These are phyloP conservation scores for Croton setiger DNA, from an alignment of 441 rosid species.

Conservation along the genomic window DNA sequence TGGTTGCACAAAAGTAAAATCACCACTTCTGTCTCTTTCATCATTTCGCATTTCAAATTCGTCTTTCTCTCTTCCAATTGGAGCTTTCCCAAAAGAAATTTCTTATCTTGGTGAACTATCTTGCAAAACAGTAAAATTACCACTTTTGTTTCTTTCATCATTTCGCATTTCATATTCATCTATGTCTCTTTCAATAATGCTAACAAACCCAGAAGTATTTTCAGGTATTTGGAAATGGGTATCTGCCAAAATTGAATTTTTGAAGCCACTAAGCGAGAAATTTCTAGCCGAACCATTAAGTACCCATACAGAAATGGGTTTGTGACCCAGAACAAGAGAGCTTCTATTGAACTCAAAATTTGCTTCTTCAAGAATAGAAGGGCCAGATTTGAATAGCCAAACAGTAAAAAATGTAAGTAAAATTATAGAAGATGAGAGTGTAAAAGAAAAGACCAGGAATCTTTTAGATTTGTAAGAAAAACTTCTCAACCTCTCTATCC, in stretches of 20 bases:
- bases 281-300: conserved; percentile 23
- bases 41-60: conserved; percentile 26
- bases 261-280: conserved; percentile 24
- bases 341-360: conserved; percentile 41
- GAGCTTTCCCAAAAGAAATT: conserved; percentile 15
- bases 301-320: conserved; percentile 26
- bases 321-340: conserved; percentile 17
- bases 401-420: conserved; percentile 48
- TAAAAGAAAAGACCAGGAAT: conserved; percentile 43
- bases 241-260: conserved; percentile 32
- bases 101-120: conserved; percentile 5
- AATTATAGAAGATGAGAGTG: conserved; percentile 52
- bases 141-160: conserved; percentile 19
- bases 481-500: conserved; percentile 80
- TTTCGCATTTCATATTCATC: conserved; percentile 26
- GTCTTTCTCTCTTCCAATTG: conserved; percentile 19
- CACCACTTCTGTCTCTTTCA: conserved; percentile 14
- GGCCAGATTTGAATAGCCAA: conserved; percentile 50
- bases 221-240: conserved; percentile 26
- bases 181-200: conserved; percentile 22
- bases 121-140: conserved; percentile 19
- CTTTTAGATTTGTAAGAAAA: conserved; percentile 63
- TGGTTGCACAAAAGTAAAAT: conserved; percentile 18
- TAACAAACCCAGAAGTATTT: conserved; percentile 42
- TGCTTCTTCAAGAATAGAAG: conserved; percentile 38